Base-by-base conservation (phyloP, 495 filamentous ascomycete genomes). In the Staphylotrichum longicolle region DNA sequence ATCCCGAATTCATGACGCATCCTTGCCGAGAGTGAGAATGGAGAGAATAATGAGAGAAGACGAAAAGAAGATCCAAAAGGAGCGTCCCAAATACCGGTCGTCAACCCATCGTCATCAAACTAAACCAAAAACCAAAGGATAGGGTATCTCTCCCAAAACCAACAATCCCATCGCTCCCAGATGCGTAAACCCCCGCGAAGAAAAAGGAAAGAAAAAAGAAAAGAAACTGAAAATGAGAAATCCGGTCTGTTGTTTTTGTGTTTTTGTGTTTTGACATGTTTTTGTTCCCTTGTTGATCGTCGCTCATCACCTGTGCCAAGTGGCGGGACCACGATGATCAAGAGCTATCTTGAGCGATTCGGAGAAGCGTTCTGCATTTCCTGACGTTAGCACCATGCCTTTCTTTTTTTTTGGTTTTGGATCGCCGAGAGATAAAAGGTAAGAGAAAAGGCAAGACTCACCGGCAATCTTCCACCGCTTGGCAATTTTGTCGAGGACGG, bases 401-500 rank as follows among this genome's bases (percentile, higher is more conserved):
- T 30, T 39, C 20, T 27, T 27, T 27, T 27, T 27, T 27, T 1
- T 27, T n/a, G n/a, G n/a, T n/a, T 9, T 3, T 32, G 12, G 15
- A 7, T 7, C 10, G 15, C n/a, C 37, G 39, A 60, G 0, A 7
- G 9, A 30, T 0, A 1, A 14, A 12, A 12, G 37, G 37, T 3
- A 56, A 20, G 20, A 0, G 3, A 37, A n/a, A 30, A 15, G 12
- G 15, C 35, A 32, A 1, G 5, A 64, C 70, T 65, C 44, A 69
- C 70, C 68, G 10, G 67, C 66, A 59, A 72, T 65, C 60, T 62
- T 69, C 71, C 71, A 73, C 54, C 71, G 57, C 35, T 39, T 55
- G 1, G 57, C 53, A 6, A 63, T 14, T 5, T 49, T 45, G 32
- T 64, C 62, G 27, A 70, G 44, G 1, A 57, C 15, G 9, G 6